Evolutionary conservation across 1,139 yeast species (phyloP).

Genomic region (Geotrichum candidum): DNA sequence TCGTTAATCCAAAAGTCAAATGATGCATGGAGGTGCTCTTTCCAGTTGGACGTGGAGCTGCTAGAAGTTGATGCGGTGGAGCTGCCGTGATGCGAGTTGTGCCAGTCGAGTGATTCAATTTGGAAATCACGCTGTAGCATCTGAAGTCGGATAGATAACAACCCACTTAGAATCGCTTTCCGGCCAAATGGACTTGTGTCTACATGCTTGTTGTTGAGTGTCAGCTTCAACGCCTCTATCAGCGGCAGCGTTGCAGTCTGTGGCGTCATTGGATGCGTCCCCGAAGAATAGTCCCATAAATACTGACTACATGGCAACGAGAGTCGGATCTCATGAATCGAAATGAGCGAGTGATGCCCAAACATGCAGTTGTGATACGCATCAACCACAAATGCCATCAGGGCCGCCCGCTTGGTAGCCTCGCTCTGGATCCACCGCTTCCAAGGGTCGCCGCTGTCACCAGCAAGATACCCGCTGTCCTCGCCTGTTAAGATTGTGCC

Average conservation of each 20-base stretch:
- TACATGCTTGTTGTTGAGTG: constrained; percentile 49
- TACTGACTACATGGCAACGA: constrained; percentile 75
- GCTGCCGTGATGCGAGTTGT: constrained; percentile 2
- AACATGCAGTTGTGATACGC: constrained; percentile 74
- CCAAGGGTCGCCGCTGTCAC: constrained; percentile 35
- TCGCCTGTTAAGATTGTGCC: constrained; percentile 45
- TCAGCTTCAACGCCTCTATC: constrained; percentile 49
- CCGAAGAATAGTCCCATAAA: constrained; percentile 56
- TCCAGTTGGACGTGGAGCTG: constrained; percentile 1
- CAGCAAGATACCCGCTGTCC: constrained; percentile 12
- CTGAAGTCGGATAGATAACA: constrained; percentile 62
- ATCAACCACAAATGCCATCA: constrained; percentile 75
- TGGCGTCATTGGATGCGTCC: constrained; percentile 25
- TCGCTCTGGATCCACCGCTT: constrained; percentile 72
- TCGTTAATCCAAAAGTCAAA: constrained; percentile 13
- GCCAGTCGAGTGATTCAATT: constrained; percentile 43
- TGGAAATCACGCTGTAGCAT: constrained; percentile 70
- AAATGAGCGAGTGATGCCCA: constrained; percentile 64
- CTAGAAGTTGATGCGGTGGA: not conserved
- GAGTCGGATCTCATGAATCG: constrained; percentile 65
- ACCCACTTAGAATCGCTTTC: constrained; percentile 62
- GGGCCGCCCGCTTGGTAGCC: constrained; percentile 68
- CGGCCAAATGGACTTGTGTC: constrained; percentile 53
- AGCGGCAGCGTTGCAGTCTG: constrained; percentile 38
- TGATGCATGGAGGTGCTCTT: constrained; percentile 7